These are phyloP conservation scores for Linnemannia elongata DNA, from an alignment of 192 early-diverging fungal species.

Conservation along the genomic window DNA sequence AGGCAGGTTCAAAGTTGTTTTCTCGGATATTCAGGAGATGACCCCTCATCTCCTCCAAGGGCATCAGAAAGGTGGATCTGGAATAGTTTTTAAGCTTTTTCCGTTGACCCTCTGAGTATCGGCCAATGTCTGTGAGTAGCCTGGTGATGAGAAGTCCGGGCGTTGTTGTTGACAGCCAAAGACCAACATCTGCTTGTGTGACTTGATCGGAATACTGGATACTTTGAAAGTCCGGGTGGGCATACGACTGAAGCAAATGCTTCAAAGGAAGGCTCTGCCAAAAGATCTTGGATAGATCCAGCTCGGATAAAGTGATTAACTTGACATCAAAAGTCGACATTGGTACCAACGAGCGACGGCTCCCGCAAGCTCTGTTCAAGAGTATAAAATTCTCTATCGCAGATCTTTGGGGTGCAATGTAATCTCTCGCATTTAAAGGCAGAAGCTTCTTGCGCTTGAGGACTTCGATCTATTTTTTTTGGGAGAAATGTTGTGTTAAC, in stretches of 20 bases:
- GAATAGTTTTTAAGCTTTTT: neutral
- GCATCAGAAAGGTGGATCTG: neutral
- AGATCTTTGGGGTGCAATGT: too few species aligned
- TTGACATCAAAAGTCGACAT: slow-evolving; percentile 1
- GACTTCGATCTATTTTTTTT: too few species aligned
- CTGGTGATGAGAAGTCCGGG: slow-evolving; percentile 7
- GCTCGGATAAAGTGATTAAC: slow-evolving; percentile 6
- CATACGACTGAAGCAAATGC: neutral
- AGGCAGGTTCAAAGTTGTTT: slow-evolving; percentile 1
- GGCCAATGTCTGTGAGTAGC: slow-evolving; percentile 15
- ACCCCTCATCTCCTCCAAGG: neutral
- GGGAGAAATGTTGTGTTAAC: too few species aligned
- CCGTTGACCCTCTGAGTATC: neutral
- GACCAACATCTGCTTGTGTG: neutral
- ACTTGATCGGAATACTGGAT: neutral
- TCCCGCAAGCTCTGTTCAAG: too few species aligned
- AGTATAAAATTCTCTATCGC: too few species aligned
- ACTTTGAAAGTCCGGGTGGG: neutral
- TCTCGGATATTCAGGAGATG: neutral
- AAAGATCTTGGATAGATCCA: slow-evolving; percentile 8
- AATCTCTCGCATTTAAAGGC: too few species aligned
- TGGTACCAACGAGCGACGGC: neutral
- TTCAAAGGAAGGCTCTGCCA: neutral
- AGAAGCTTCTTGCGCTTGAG: too few species aligned
- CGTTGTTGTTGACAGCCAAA: neutral